A percentile compares a stretch with the other conserved stretches of the same genome.
phyloP scores from a whole-genome alignment of 805 yeast genomes.

The Diddensiella transvaalensis region DNA sequence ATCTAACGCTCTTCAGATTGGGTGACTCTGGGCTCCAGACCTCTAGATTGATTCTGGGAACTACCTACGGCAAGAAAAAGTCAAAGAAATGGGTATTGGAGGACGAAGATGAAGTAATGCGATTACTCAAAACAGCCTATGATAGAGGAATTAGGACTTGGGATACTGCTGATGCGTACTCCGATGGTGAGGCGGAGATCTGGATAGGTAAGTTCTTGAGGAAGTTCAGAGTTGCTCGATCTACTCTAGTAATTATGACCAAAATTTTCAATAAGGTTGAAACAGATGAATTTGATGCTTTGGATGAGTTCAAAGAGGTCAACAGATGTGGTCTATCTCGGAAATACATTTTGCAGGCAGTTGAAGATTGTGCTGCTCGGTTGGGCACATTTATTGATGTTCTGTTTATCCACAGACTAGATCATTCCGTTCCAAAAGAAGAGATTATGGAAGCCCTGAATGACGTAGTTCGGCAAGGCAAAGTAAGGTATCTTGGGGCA shows the following conservation, averaged over 20 bases:
- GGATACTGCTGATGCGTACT: slow-evolving; percentile 43
- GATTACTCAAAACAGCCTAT: slow-evolving; percentile 42
- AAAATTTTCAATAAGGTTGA: slow-evolving; percentile 40
- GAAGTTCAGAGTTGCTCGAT: slow-evolving; percentile 48
- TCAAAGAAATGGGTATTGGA: slow-evolving; percentile 44
- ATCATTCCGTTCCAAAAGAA: slow-evolving; percentile 44
- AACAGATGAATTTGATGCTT: slow-evolving; percentile 6
- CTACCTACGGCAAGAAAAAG: slow-evolving; percentile 31
- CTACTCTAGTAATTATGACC: slow-evolving; percentile 50
- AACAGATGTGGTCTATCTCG: slow-evolving; percentile 41
- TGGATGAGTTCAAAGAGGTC: slow-evolving; percentile 16
- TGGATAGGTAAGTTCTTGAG: slow-evolving; percentile 50
- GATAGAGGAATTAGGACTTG: slow-evolving; percentile 43
- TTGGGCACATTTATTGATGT: slow-evolving; percentile 49
- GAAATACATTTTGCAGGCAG: slow-evolving; percentile 47
- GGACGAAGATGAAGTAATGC: slow-evolving; percentile 43
- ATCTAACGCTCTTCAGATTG: slow-evolving; percentile 1
- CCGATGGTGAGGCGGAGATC: slow-evolving; percentile 44
- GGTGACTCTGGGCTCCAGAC: slow-evolving; percentile 39
- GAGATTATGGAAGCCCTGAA: slow-evolving; percentile 57
- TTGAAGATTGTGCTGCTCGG: slow-evolving; percentile 38
- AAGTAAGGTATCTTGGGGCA: slow-evolving; percentile 56
- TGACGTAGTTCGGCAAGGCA: slow-evolving; percentile 46
- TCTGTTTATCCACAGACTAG: slow-evolving; percentile 54
- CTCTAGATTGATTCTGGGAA: slow-evolving; percentile 37